These are phyloP conservation scores for Cicer pinnatifidum DNA, from an alignment of 306 rosid species.

Conservation along the genomic window DNA sequence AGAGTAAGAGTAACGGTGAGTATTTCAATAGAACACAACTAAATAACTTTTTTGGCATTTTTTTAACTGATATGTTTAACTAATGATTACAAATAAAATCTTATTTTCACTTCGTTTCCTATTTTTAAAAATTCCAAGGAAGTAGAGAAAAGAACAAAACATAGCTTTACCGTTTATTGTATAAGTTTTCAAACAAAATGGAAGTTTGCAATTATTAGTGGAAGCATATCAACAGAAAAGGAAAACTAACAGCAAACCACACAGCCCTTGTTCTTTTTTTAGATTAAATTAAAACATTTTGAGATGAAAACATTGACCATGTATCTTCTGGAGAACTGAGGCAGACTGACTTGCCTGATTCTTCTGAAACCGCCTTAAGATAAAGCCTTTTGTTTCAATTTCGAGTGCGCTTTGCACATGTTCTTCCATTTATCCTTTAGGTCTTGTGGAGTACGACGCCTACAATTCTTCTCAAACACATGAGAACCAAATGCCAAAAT, in stretches of 20 bases:
- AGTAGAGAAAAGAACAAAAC: neutral
- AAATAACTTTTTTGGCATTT: too few species aligned
- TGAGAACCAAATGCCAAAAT: conserved; percentile 61
- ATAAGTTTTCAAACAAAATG: neutral
- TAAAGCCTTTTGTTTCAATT: conserved; percentile 35
- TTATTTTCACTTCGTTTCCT: neutral
- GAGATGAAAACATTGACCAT: neutral
- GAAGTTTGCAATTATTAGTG: neutral
- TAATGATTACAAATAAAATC: neutral
- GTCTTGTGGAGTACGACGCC: conserved; percentile 53
- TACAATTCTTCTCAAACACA: conserved; percentile 50
- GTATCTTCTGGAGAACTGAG: neutral
- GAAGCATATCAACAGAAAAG: neutral
- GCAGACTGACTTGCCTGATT: conserved; percentile 10
- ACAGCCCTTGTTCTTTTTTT: too few species aligned
- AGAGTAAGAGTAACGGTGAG: neutral
- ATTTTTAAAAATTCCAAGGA: neutral
- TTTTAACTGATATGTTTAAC: neutral
- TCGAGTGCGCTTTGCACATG: conserved; percentile 49
- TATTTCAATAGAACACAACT: too few species aligned
- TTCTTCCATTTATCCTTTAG: conserved; percentile 76
- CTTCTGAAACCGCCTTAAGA: neutral
- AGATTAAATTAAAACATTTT: too few species aligned
- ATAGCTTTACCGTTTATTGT: neutral
- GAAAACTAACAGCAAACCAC: neutral